Evolutionary conservation across 805 yeast species (phyloP), one percentile per base, ranked within the genome.

Genomic region (Blastobotrys peoriensis): DNA sequence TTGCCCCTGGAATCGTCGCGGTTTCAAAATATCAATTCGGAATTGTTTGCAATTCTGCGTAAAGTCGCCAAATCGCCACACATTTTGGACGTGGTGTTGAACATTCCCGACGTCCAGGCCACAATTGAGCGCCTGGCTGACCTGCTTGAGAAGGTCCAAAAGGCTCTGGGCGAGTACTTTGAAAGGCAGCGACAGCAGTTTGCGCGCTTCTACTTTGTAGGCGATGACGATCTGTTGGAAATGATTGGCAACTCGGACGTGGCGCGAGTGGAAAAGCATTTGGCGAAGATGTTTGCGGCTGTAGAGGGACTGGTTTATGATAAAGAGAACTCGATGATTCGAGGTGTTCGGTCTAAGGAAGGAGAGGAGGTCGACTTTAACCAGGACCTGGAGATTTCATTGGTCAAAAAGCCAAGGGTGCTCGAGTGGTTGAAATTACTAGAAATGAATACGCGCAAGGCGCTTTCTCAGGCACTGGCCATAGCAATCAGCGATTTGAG

Each of bases 221-320:
- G 97, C 4, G 91, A 91, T 59, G 96, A 88, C 48, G 96, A 91
- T 59, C 64, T 91, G 23, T 66, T 91, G 27, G 95, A 86, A 49
- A 74, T 91, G 33, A 74, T 91, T 28, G 96, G 97, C 2, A 74
- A 81, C 41, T 66, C 78, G 0, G 74, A 80, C 50, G 53, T 76
- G 1, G 35, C 38, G 2, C 52, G 69, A 4, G 67, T 81, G 3
- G 78, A 80, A 15, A 72, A 69, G 38, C 88, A 83, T 55, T 63
- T 88, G 40, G 68, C 69, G 38, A 85, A 84, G 55, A 74, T 88
- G 81, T 88, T 84, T 59, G 61, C 78, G 3, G 94, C 91, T 1
- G 66, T 87, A 2, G 52, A 71, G 0, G 56, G 66, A 2, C 51
- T 86, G 2, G 53, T 61, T 0, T 61, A 56, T 33, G 71, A 72